Conservation (phyloP, 129 eudicot genomes). For the Helianthus tuberosus region DNA sequence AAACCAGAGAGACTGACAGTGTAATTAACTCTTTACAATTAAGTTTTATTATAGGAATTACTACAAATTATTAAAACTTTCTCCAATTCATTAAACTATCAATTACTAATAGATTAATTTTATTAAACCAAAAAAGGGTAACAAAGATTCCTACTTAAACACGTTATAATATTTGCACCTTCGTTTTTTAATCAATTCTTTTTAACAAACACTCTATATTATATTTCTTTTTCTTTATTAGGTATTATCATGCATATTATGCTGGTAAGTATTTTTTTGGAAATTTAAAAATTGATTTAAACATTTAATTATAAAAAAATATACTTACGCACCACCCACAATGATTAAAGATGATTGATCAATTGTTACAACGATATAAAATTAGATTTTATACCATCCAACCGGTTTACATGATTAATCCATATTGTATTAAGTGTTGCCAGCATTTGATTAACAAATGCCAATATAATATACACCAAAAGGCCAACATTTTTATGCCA, state of each 20-base stretch:
- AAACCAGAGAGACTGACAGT: too few species aligned
- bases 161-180: too few species aligned
- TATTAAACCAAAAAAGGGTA: too few species aligned
- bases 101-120: too few species aligned
- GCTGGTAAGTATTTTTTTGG: neutral
- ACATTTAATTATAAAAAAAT: neutral
- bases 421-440: neutral
- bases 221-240: neutral
- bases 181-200: too few species aligned
- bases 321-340: neutral
- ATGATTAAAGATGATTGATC: slow-evolving; percentile 3
- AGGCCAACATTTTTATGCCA: too few species aligned
- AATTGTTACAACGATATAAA: neutral
- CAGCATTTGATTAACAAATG: neutral
- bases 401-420: neutral
- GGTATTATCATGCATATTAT: neutral
- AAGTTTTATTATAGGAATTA: too few species aligned
- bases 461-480: neutral
- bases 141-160: too few species aligned
- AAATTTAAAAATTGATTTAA: neutral
- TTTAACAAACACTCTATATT: too few species aligned
- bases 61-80: too few species aligned
- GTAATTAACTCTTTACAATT: too few species aligned
- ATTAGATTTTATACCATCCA: neutral
- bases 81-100: too few species aligned